Percentiles rank a stretch among this genome's conserved stretches.
These are phyloP conservation scores for Solioccasus polychromus DNA, from an alignment of 768 basidiomycete species.

Conservation along the genomic window DNA sequence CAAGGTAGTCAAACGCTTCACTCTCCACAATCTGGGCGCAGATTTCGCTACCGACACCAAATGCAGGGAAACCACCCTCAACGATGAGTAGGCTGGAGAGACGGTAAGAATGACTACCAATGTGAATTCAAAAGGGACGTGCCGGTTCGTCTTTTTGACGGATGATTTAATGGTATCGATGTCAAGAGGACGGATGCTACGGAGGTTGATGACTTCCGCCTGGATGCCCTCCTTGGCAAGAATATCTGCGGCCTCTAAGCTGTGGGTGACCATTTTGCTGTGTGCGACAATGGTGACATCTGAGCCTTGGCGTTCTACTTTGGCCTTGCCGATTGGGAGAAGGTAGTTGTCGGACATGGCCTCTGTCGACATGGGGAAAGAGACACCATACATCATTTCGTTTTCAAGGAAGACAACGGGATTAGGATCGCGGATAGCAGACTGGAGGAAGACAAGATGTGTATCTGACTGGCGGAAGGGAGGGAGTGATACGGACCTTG, in stretches of 20 bases:
- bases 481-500: slow-evolving; percentile 56
- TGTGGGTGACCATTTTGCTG: slow-evolving; percentile 96
- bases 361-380: slow-evolving; percentile 94
- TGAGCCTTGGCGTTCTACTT: slow-evolving; percentile 88
- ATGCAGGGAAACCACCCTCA: slow-evolving; percentile 98
- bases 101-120: slow-evolving; percentile 1
- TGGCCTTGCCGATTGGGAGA: slow-evolving; percentile 95
- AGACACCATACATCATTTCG: slow-evolving; percentile 97
- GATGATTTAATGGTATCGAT: slow-evolving; percentile 96
- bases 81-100: slow-evolving; percentile 76
- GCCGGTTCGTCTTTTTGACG: slow-evolving; percentile 99
- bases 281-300: slow-evolving; percentile 97
- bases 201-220: slow-evolving; percentile 96
- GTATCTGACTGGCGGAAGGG: background rate
- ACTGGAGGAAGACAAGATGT: slow-evolving; percentile 37
- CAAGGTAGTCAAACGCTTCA: slow-evolving; percentile 97
- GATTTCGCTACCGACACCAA: slow-evolving; percentile 98
- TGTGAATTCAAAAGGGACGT: slow-evolving; percentile 19
- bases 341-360: slow-evolving; percentile 95
- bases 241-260: slow-evolving; percentile 88
- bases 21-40: slow-evolving; percentile 97
- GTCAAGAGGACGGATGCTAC: slow-evolving; percentile 94
- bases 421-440: slow-evolving; percentile 98
- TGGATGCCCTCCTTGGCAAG: slow-evolving; percentile 96
- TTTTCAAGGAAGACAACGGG: slow-evolving; percentile 99